Base-by-base conservation (phyloP, 768 basidiomycete genomes). In the Dacryopinax primogenitus region DNA sequence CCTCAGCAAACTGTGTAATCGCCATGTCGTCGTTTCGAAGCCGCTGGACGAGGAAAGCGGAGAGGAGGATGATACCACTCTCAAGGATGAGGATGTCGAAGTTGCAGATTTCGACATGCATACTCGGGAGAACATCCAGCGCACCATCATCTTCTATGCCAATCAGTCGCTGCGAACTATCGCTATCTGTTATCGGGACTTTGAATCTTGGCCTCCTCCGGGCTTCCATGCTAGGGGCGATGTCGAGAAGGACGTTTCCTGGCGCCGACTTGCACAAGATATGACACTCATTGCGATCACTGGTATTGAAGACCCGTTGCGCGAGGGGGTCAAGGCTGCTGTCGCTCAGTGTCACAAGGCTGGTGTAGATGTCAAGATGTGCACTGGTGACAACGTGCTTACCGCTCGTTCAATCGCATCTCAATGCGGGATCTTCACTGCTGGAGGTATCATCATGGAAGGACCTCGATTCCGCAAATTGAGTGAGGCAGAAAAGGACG, bases 371-470 rank as follows among this genome's bases (percentile, higher is more conserved):
- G 86, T 98, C 77, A 97, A 96, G 78, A 99, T 97, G 94, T 95
- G 92, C 74, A 98, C 96, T 0, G 96, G 95, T 69, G 94, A 98
- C 75, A 97, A 96, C 69, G 91, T 93, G 62, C 84, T 97, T 63
- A 94, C 90, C 0, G 91, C 90, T 62, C 85, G 92, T n/a, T 96
- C 94, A 6, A 99, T 99, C 70, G 95, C 96, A 23, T 81, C 82
- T 0, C 95, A 99, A 71, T 98, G 95, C 71, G 93, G 94, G 37
- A 97, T 98, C 73, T 98, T 88, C 77, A 88, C 87, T 18, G 76
- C 87, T 1, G 94, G 94, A 28, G 96, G 96, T 33, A 83, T 98
- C 69, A 90, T 99, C 76, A 97, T 98, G 92, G 96, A 99, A 73
- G 94, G 96, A 0, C 95, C 95, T 0, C 81, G 87, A 3, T 99